Evolutionary conservation across 2,329 filamentous ascomycete genomes (phyloP), one percentile per base, ranked within the genome.

Genomic region (Chrysosporium queenslandicum): DNA sequence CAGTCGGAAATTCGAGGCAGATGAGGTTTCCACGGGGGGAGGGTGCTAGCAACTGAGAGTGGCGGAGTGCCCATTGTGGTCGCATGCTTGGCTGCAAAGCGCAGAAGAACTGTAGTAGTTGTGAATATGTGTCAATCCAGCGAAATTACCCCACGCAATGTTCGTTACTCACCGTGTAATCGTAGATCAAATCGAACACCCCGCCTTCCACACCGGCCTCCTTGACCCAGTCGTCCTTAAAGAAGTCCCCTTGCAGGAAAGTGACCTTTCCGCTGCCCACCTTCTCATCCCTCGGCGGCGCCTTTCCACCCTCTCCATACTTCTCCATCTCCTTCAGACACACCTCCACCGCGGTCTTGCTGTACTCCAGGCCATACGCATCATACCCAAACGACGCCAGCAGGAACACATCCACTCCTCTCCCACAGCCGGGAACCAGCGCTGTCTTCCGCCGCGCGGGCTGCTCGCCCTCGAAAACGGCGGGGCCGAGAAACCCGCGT

Each of bases 381-480:
- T 94, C 84, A 64, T 86, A 92, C 1, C 88, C 88, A 62, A 83
- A 80, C 8, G 80, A 79, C 46, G 82, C 79, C 41, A 94, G 76
- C 34, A 94, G 73, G 8, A 87, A 74, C 1, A 88, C 85, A 69
- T 94, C 89, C 63, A 92, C 85, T 4, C 88, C 89, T 43, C 79
- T 78, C 0, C 88, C 89, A 67, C 88, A 94, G 4, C 87, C 88
- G 0, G 88, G 86, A 0, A 94, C 84, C 7, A 94, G 72, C 1
- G 83, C 87, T 53, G 72, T 74, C 59, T 77, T 78, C 51, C 69
- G 62, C 36, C 59, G 60, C 29, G 62, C 32, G 12, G 32, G 54
- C 12, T 60, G 34, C 34, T 16, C 23, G 4, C 47, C 47, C 3
- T 39, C 41, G 41, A 43, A n/a, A 14, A 43, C 7, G 14, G 23